These are phyloP conservation scores for Fraxinus platypoda DNA, from an alignment of 305 asterid species.

Conservation along the genomic window DNA sequence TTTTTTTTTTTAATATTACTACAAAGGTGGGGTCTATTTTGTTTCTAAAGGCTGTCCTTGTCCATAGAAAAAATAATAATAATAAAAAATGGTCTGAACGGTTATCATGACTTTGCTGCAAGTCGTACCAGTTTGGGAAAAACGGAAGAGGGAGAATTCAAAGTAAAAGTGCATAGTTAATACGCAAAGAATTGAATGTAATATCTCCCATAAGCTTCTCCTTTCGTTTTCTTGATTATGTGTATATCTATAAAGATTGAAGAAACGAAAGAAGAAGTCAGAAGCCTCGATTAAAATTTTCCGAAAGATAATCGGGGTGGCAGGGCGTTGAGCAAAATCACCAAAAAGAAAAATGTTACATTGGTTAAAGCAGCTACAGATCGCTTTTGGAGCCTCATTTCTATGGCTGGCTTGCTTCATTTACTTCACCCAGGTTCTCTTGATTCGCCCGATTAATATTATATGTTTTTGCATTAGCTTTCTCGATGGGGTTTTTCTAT, in stretches of 20 bases:
- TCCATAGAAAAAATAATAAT: too few relatives aligned
- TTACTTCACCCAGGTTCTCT: conserved; percentile 87
- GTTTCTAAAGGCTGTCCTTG: too few relatives aligned
- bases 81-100: not conserved
- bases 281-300: not conserved
- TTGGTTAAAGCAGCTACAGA: conserved; percentile 65
- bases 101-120: not conserved
- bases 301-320: conserved; percentile 7
- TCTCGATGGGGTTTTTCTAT: not conserved
- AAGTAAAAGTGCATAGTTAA: not conserved
- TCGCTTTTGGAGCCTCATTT: conserved; percentile 80
- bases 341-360: conserved; percentile 44
- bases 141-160: not conserved
- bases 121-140: not conserved
- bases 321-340: conserved; percentile 20
- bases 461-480: not conserved
- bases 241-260: not conserved
- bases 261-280: not conserved
- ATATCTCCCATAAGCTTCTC: not conserved
- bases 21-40: too few relatives aligned
- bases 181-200: not conserved
- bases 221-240: not conserved
- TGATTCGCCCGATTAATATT: not conserved
- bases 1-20: too few relatives aligned
- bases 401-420: conserved; percentile 89